Base-by-base conservation (phyloP, 2,329 filamentous ascomycete species). In the Alternaria conjuncta region DNA sequence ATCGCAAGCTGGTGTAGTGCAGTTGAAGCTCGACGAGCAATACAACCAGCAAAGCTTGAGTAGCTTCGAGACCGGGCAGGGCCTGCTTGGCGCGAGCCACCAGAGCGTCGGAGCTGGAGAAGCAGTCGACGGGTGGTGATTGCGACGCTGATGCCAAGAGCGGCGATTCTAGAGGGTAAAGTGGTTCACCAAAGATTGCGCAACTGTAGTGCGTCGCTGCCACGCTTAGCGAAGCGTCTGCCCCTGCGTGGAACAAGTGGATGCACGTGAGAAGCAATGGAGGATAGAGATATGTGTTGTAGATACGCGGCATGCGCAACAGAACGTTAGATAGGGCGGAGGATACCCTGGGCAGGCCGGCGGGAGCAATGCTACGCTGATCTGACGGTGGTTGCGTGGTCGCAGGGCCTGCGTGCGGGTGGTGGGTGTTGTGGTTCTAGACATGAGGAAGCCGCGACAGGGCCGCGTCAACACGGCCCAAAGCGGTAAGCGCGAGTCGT, bases 361-460 rank as follows among this genome's bases (percentile, higher is more conserved):
- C 43, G 20, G 10, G 28, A 5, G 7, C 9, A 44, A 45, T 55
- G 41, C 41, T 12, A 36, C 50, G 43, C 50, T 55, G 50, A 47
- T 49, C 50, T 55, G 50, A 60, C 55, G 21, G 60, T 15, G 25
- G 53, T 45, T 47, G 63, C 49, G 51, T 53, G 32, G 57, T 32
- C 44, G 47, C 57, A 51, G 36, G 36, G 36, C 36, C 36, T 41
- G 36, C 36, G 36, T 41, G 36, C 36, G 36, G 49, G 20, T 36
- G 58, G 64, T 60, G 51, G 64, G 64, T 47, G 61, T 57, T 49
- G 62, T 67, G 62, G 55, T 62, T 65, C 58, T 66, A 51, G 64
- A 62, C 61, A 56, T 57, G 51, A 55, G 61, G 59, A 65, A 64
- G 64, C 64, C 64, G 61, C 62, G 61, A 64, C 64, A 66, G 63